These are phyloP conservation scores for Botryobasidium botryosum DNA, from an alignment of 768 basidiomycete genomes.

Conservation along the genomic window DNA sequence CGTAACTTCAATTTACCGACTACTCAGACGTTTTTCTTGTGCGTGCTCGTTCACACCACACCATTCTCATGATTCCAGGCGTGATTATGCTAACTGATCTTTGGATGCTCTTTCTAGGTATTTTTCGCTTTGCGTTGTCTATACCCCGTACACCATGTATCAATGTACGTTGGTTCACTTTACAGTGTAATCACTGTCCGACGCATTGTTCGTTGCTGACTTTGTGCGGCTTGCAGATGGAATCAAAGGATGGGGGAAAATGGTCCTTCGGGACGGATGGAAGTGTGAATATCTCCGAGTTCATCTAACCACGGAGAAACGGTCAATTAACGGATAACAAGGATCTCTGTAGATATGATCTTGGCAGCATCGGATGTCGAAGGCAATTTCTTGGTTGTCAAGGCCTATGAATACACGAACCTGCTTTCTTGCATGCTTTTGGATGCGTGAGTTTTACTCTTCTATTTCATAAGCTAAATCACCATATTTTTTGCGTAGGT, in stretches of 20 bases:
- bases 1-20: conserved; percentile 61
- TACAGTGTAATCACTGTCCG: not conserved
- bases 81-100: too few species aligned
- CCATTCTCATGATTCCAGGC: not conserved
- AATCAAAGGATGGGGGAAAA: conserved; percentile 63
- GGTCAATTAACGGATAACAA: too few species aligned
- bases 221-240: conserved; percentile 36
- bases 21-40: conserved; percentile 76
- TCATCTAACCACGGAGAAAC: not conserved
- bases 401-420: conserved; percentile 76
- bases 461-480: not conserved
- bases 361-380: conserved; percentile 73
- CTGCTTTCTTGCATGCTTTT: conserved; percentile 84
- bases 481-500: conserved; percentile 25
- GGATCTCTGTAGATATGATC: conserved; percentile 39
- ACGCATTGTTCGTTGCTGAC: not conserved
- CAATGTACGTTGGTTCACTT: conserved; percentile 35
- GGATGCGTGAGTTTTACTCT: conserved; percentile 41
- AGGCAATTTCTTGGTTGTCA: conserved; percentile 74
- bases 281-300: conserved; percentile 39
- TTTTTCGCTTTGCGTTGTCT: conserved; percentile 53
- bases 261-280: conserved; percentile 66
- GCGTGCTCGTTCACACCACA: conserved; percentile 15
- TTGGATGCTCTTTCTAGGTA: too few species aligned
- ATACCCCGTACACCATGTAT: conserved; percentile 83